phyloP scores from a whole-genome alignment of 192 early-diverging fungal species.

The Linnemannia schmuckeri region DNA sequence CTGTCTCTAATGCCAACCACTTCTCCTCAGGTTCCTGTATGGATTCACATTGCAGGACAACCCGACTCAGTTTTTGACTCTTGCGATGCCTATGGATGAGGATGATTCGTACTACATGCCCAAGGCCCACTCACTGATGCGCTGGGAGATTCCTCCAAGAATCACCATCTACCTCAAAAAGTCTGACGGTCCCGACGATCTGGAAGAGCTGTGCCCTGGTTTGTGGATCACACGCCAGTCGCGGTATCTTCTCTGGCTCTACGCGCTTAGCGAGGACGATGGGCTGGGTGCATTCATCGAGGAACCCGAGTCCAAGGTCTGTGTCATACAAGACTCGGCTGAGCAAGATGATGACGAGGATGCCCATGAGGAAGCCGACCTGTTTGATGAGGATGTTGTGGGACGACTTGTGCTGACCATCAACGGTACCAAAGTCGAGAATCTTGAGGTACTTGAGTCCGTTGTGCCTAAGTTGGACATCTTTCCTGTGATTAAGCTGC shows the following conservation, averaged over 20 bases:
- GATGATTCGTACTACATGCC: conserved; percentile 47
- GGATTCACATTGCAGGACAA: conserved; percentile 74
- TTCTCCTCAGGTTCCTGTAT: conserved; percentile 66
- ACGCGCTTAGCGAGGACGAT: conserved; percentile 51
- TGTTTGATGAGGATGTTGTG: conserved; percentile 28
- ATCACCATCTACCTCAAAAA: conserved; percentile 18
- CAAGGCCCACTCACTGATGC: conserved; percentile 43
- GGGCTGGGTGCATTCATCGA: conserved; percentile 36
- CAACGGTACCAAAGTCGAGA: neutral
- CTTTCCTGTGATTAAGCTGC: conserved; percentile 37
- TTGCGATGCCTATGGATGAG: conserved; percentile 44
- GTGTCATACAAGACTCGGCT: neutral
- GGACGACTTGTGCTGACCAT: conserved; percentile 40
- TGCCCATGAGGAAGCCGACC: conserved; percentile 27
- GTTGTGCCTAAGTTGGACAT: conserved; percentile 39
- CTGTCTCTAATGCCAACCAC: neutral
- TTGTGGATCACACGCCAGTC: conserved; percentile 32
- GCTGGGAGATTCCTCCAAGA: conserved; percentile 23
- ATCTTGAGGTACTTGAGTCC: conserved; percentile 1
- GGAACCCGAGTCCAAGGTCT: conserved; percentile 18
- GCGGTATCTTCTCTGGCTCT: conserved; percentile 51
- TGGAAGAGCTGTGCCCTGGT: conserved; percentile 32
- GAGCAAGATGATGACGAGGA: neutral
- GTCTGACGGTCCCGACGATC: neutral
- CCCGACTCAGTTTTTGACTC: conserved; percentile 37